Evolutionary conservation across 805 yeast genomes (phyloP), one percentile per base, ranked within the genome.

Genomic region (Candida michaelii): DNA sequence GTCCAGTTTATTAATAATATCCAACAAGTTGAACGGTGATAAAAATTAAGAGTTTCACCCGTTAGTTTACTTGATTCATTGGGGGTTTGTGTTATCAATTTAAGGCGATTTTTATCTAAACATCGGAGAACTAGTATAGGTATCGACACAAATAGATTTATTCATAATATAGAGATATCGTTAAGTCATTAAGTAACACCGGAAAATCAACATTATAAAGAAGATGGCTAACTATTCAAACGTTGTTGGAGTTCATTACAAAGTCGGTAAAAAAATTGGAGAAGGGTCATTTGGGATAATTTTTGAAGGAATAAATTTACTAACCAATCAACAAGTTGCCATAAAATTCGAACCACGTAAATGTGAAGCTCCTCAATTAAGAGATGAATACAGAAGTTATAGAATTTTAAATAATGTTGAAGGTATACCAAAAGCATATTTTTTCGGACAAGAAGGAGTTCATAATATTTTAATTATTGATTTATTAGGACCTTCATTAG

Each of bases 221-320:
- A 25, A 24, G 3, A 46, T 42, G 45, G 40, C 42, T 16, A 45
- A 51, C 42, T 30, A 48, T 39, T 42, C 54, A 11, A 49, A 47
- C 38, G 41, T 70, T n/a, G 74, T 70, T n/a, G 83, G 82, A 6
- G 71, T 76, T 31, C 95, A 86, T 60, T 86, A 83, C 63, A 83
- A 83, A 51, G 79, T 85, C 44, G 93, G 91, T 8, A 84, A 85
- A 56, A 86, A 86, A 62, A 86, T 86, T 42, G 95, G 95, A 27
- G 93, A 86, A 59, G 95, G 95, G 2, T 85, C 93, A 0, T 86
- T 86, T 68, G 95, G 95, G 27, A 85, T 85, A 7, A 82, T 86
- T 40, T 86, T 85, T 61, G 89, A 85, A 65, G 95, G 95, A 30
- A 77, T 80, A 43, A 87, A 86, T 56, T 66, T 86, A 47, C 66